A percentile compares a stretch with the other conserved stretches of the same genome.
These are phyloP conservation scores for Populus hybrid DNA, from an alignment of 441 rosid species.

Conservation along the genomic window DNA sequence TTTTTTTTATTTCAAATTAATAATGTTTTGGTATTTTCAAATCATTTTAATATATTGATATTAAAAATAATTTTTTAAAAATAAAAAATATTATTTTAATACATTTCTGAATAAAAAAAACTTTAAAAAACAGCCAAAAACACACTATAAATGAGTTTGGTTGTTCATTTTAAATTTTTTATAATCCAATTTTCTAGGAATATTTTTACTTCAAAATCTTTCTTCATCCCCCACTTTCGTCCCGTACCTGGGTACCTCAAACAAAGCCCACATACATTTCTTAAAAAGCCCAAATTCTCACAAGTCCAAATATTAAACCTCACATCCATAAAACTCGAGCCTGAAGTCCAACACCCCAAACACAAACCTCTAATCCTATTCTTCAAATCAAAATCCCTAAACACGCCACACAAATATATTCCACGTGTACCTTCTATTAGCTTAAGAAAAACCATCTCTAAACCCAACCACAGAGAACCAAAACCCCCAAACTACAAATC, in stretches of 20 bases:
- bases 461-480: neutral
- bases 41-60: no score
- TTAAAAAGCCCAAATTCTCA: neutral
- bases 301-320: neutral
- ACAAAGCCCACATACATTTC: neutral
- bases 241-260: neutral
- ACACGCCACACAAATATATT: neutral
- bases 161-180: no score
- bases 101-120: no score
- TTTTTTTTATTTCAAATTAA: no score
- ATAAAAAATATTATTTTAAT: no score
- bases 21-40: no score
- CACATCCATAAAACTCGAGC: neutral
- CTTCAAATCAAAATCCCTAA: neutral
- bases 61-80: no score
- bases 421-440: neutral
- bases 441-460: neutral
- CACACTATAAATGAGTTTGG: no score
- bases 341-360: neutral
- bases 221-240: neutral
- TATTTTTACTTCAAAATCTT: no score
- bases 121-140: no score
- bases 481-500: neutral
- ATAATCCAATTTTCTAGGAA: no score
- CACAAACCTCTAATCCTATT: neutral